These are phyloP conservation scores for Pleurotus ostreatus DNA, from an alignment of 768 basidiomycete genomes.

Conservation along the genomic window DNA sequence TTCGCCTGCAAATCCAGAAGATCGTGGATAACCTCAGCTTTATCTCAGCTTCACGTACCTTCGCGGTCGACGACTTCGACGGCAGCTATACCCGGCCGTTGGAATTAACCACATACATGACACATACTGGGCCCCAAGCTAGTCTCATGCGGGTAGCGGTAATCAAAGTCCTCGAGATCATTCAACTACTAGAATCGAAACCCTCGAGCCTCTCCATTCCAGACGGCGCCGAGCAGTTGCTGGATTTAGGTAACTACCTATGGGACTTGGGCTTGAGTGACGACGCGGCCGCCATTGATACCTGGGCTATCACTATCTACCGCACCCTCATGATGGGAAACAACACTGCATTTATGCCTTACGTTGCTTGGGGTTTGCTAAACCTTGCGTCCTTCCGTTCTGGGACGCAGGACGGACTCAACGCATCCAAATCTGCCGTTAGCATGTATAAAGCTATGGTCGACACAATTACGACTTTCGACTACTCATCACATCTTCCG, in stretches of 20 bases:
- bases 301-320: constrained; percentile 4
- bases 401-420: not conserved
- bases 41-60: not conserved
- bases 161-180: constrained; percentile 1
- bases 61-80: not conserved
- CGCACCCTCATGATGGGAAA: not conserved
- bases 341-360: not conserved
- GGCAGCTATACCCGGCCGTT: not conserved
- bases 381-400: not conserved
- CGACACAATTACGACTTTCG: not conserved
- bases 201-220: not conserved
- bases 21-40: not conserved
- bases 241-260: not conserved
- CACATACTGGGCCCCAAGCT: not conserved
- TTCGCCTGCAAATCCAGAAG: constrained; percentile 1
- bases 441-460: constrained; percentile 4
- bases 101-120: not conserved
- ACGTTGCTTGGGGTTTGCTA: constrained; percentile 6
- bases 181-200: not conserved
- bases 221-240: not conserved
- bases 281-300: constrained; percentile 1
- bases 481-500: not conserved
- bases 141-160: constrained; percentile 1
- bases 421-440: not conserved
- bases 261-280: not conserved